phyloP scores from a whole-genome alignment of 176 grass and related monocot genomes.

The Oryza punctata region DNA sequence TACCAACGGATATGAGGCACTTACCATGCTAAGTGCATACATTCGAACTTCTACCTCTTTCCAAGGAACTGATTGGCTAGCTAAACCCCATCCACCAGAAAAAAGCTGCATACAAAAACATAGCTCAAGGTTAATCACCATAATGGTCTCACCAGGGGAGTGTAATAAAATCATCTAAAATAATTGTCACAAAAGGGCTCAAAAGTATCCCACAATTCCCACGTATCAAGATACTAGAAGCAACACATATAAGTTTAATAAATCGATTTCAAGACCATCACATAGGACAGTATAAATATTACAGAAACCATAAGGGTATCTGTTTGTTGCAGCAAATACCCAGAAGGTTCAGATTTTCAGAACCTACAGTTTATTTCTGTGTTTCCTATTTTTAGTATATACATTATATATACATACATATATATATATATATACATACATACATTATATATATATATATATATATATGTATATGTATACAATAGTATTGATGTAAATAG shows the following conservation, averaged over 20 bases:
- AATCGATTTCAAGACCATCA: not conserved
- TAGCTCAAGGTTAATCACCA: constrained; percentile 23
- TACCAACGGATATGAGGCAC: constrained; percentile 20
- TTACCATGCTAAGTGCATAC: constrained; percentile 90
- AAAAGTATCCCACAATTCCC: constrained; percentile 32
- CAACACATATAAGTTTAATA: not conserved
- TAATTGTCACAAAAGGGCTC: not conserved
- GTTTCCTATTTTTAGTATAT: not conserved
- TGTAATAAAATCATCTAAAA: constrained; percentile 19
- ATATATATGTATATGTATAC: not conserved
- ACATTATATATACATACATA: too few relatives aligned
- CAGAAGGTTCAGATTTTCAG: not conserved
- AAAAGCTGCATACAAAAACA: constrained; percentile 62
- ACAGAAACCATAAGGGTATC: not conserved
- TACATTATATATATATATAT: too few relatives aligned
- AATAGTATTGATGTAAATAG: not conserved
- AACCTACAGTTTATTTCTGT: not conserved
- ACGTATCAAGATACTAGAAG: constrained; percentile 8
- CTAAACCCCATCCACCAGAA: constrained; percentile 60
- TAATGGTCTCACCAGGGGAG: constrained; percentile 15
- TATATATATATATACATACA: too few relatives aligned
- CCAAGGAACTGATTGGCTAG: constrained; percentile 78
- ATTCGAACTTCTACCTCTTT: constrained; percentile 87
- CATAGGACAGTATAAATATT: not conserved
- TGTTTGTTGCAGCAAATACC: not conserved